Conservation (phyloP, 495 filamentous ascomycete species). For the Paragyromitra xinjiangensis region DNA sequence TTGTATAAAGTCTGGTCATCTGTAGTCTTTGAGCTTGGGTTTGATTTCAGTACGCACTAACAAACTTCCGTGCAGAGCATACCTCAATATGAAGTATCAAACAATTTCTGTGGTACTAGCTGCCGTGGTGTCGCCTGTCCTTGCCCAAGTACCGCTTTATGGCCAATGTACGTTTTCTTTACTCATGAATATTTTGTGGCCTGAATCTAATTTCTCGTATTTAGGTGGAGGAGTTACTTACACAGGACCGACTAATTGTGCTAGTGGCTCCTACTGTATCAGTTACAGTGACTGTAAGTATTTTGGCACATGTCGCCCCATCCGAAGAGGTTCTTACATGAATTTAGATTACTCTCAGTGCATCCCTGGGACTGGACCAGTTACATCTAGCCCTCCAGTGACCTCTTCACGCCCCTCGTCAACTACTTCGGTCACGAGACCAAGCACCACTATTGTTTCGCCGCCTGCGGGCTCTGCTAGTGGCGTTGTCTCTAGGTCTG, state of each 20-base stretch:
- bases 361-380: constrained; percentile 25
- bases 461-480: constrained; percentile 33
- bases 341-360: constrained; percentile 36
- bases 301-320: neutral
- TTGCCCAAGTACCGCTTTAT: constrained; percentile 31
- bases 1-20: constrained; percentile 22
- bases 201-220: neutral
- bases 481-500: constrained; percentile 63
- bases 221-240: constrained; percentile 39
- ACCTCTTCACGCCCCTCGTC: constrained; percentile 6
- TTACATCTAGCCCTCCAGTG: neutral
- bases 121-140: neutral
- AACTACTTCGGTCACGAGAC: neutral
- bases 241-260: constrained; percentile 30
- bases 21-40: neutral
- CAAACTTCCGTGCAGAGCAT: neutral
- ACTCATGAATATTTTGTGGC: neutral
- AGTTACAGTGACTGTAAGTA: constrained; percentile 33
- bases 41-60: neutral
- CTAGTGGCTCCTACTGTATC: constrained; percentile 29
- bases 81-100: constrained; percentile 28
- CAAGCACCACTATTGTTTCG: constrained; percentile 1
- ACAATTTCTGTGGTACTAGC: neutral
- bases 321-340: constrained; percentile 5
- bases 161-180: constrained; percentile 28